A percentile compares a stretch with the other conserved stretches of the same genome.
Conservation (phyloP, 192 early-diverging fungal species). For the Backusella liffmaniae region DNA sequence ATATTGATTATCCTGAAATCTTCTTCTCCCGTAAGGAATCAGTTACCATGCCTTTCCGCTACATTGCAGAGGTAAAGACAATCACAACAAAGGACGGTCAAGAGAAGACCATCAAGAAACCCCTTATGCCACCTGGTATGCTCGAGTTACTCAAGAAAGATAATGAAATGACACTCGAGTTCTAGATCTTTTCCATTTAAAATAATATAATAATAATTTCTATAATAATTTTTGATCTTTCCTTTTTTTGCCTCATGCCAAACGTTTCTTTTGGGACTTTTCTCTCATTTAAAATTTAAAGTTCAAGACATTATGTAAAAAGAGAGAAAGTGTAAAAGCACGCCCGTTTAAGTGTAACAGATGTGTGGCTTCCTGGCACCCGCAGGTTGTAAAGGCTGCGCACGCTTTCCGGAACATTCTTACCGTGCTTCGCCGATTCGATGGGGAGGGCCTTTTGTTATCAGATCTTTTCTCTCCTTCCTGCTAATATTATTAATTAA, state of each 20-base stretch:
- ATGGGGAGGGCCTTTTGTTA: background rate
- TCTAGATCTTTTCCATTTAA: background rate
- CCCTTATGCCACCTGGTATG: constrained; percentile 72
- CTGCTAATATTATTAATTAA: background rate
- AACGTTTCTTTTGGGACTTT: background rate
- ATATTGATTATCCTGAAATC: constrained; percentile 74
- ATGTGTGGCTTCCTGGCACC: background rate
- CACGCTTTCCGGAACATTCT: background rate
- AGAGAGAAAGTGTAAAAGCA: background rate
- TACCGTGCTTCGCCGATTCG: background rate
- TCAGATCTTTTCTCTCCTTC: background rate
- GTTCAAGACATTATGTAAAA: background rate
- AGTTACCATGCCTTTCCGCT: constrained; percentile 81
- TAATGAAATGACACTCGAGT: constrained; percentile 59
- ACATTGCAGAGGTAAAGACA: constrained; percentile 50
- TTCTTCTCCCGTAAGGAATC: constrained; percentile 64
- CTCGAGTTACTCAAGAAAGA: constrained; percentile 69
- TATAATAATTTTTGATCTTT: background rate
- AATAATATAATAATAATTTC: constrained; percentile 6
- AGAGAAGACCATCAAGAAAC: constrained; percentile 47
- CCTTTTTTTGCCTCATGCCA: background rate
- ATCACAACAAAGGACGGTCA: constrained; percentile 35
- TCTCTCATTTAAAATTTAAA: background rate
- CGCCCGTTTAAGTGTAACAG: background rate
- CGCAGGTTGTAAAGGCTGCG: background rate